A percentile compares a stretch with the other conserved stretches of the same genome.
Evolutionary conservation across 1,284 basidiomycete genomes (phyloP).

Genomic region (Ustilago vetiveriae): DNA sequence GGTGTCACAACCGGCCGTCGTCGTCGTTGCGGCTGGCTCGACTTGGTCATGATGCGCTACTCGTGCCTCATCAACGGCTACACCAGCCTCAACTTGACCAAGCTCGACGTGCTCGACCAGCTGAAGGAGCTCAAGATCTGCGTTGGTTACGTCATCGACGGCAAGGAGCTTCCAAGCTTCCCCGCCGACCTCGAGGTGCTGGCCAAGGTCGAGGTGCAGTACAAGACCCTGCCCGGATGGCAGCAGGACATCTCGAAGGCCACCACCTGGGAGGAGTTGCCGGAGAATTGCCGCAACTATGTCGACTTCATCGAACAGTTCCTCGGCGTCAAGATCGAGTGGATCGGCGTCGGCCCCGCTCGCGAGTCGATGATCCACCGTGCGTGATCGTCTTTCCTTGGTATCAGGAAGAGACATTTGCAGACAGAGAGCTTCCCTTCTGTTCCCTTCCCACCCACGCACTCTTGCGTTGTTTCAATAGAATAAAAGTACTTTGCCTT

Average conservation of each 20-base stretch:
- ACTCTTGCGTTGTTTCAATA: slow-evolving; percentile 43
- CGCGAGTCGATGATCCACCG: slow-evolving; percentile 79
- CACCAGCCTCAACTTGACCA: slow-evolving; percentile 91
- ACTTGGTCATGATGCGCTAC: slow-evolving; percentile 92
- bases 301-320: slow-evolving; percentile 86
- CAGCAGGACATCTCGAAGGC: slow-evolving; percentile 78
- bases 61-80: slow-evolving; percentile 96
- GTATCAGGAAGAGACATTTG: too few relatives aligned
- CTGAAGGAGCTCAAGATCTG: slow-evolving; percentile 89
- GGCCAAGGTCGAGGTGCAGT: slow-evolving; percentile 83
- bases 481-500: slow-evolving; percentile 12
- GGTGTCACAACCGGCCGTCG: slow-evolving; percentile 91
- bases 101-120: slow-evolving; percentile 89
- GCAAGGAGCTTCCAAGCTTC: slow-evolving; percentile 82
- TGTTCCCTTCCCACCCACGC: slow-evolving; percentile 6
- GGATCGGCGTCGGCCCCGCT: slow-evolving; percentile 89
- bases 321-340: slow-evolving; percentile 82
- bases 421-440: not conserved
- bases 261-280: slow-evolving; percentile 80
- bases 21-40: slow-evolving; percentile 95
- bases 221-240: slow-evolving; percentile 93
- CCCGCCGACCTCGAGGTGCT: slow-evolving; percentile 91
- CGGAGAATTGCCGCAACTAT: slow-evolving; percentile 86
- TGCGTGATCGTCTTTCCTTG: slow-evolving; percentile 14
- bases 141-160: slow-evolving; percentile 81